phyloP scores from a whole-genome alignment of 1,139 yeast species.

The Candida frijolesensis region DNA sequence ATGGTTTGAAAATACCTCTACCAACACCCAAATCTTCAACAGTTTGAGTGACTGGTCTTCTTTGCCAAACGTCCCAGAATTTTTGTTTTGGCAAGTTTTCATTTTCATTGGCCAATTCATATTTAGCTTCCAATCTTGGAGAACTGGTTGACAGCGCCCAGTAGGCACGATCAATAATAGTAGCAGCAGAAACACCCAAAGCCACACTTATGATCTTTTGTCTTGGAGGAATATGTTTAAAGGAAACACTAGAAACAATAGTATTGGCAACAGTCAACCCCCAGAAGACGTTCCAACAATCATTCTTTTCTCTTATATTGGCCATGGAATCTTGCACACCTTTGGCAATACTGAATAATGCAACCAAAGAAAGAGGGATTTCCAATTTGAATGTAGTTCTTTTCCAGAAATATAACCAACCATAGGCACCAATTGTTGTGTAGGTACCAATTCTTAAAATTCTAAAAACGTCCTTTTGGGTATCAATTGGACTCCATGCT shows the following conservation, averaged over 20 bases:
- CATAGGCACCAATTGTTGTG: constrained; percentile 50
- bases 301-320: constrained; percentile 51
- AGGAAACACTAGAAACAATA: constrained; percentile 43
- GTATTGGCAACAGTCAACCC: constrained; percentile 48
- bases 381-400: constrained; percentile 48
- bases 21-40: constrained; percentile 74
- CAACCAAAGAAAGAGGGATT: constrained; percentile 42
- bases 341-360: constrained; percentile 45
- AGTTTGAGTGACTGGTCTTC: constrained; percentile 83
- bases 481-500: constrained; percentile 48
- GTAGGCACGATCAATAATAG: constrained; percentile 41
- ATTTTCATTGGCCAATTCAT: constrained; percentile 37
- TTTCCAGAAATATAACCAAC: constrained; percentile 51
- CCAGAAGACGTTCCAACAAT: constrained; percentile 53
- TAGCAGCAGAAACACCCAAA: constrained; percentile 43
- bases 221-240: constrained; percentile 44
- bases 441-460: constrained; percentile 45
- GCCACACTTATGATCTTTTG: constrained; percentile 47
- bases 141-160: constrained; percentile 48
- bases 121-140: constrained; percentile 41
- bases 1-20: constrained; percentile 51
- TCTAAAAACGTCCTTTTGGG: constrained; percentile 42
- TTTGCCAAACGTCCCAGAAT: constrained; percentile 80
- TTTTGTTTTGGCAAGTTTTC: constrained; percentile 55
- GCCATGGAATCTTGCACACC: constrained; percentile 33